Percentiles rank a stretch among this genome's conserved stretches.
Evolutionary conservation across 148 eudicot genomes (phyloP).

Genomic region (Talinum fruticosum): DNA sequence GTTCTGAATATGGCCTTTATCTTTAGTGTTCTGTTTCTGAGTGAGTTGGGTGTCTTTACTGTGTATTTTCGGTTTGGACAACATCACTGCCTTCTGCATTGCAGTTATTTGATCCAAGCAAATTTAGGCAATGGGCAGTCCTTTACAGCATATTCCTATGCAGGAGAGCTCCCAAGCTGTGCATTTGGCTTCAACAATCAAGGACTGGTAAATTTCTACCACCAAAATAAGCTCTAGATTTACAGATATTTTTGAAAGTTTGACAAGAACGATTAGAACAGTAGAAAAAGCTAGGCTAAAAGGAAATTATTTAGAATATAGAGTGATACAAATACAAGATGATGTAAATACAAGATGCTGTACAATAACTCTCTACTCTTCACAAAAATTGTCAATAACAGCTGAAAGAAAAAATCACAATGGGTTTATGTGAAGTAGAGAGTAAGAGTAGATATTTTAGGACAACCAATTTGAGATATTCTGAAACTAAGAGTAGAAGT

Average conservation of each 20-base stretch:
- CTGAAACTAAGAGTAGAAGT: background rate
- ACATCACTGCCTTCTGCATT: constrained; percentile 4
- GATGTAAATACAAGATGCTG: too few species aligned
- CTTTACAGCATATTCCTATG: constrained; percentile 86
- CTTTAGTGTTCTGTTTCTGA: background rate
- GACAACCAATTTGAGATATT: background rate
- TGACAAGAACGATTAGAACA: background rate
- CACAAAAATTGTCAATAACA: background rate
- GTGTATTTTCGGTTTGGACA: background rate
- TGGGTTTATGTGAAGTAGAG: background rate
- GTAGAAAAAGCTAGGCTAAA: background rate
- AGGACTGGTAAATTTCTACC: constrained; percentile 60
- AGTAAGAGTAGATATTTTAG: background rate
- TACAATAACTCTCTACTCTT: too few species aligned
- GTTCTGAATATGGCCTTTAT: background rate
- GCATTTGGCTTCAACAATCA: constrained; percentile 82
- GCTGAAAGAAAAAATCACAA: background rate
- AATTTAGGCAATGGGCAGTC: constrained; percentile 46
- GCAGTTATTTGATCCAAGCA: constrained; percentile 70
- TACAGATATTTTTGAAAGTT: background rate
- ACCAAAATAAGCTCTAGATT: background rate
- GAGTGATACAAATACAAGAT: background rate
- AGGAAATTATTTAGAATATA: background rate
- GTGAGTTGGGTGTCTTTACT: background rate
- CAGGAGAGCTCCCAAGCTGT: constrained; percentile 96